phyloP scores from a whole-genome alignment of 441 rosid genomes.

The Raphanus hybrid region DNA sequence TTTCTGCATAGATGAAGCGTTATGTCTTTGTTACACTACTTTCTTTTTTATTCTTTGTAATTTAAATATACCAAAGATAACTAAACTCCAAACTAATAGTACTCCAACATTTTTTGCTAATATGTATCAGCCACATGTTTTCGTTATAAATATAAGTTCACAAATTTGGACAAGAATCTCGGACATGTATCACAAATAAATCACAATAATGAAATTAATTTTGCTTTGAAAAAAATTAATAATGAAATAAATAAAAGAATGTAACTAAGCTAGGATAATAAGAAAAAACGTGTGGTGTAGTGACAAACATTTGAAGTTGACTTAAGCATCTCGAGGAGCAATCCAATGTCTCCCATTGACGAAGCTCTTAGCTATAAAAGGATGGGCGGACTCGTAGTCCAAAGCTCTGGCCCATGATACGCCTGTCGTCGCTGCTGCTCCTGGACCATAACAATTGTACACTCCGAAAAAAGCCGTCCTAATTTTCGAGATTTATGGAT shows the following conservation, averaged over 20 bases:
- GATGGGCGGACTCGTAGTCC: slow-evolving; percentile 78
- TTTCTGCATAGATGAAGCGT: background rate
- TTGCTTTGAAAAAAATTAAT: background rate
- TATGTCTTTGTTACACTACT: background rate
- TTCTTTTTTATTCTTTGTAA: background rate
- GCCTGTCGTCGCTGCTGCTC: slow-evolving; percentile 76
- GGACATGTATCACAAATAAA: slow-evolving; percentile 2
- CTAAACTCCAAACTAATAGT: background rate
- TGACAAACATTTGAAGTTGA: background rate
- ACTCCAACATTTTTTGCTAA: background rate
- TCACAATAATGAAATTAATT: slow-evolving; percentile 1
- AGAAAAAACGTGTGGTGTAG: background rate
- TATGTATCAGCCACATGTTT: background rate
- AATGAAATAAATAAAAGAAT: slow-evolving; percentile 11
- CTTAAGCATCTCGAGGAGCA: slow-evolving; percentile 69
- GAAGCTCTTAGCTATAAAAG: slow-evolving; percentile 80
- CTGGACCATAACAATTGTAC: slow-evolving; percentile 86
- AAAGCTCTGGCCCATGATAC: slow-evolving; percentile 90
- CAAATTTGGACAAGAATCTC: background rate
- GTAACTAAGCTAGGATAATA: slow-evolving; percentile 4
- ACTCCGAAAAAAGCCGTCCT: slow-evolving; percentile 91
- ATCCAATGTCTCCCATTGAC: slow-evolving; percentile 96
- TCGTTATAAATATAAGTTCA: background rate
- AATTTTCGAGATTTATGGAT: slow-evolving; percentile 3
- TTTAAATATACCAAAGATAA: background rate